phyloP scores from a whole-genome alignment of 345 rosid genomes.

The Citrus sp. region DNA sequence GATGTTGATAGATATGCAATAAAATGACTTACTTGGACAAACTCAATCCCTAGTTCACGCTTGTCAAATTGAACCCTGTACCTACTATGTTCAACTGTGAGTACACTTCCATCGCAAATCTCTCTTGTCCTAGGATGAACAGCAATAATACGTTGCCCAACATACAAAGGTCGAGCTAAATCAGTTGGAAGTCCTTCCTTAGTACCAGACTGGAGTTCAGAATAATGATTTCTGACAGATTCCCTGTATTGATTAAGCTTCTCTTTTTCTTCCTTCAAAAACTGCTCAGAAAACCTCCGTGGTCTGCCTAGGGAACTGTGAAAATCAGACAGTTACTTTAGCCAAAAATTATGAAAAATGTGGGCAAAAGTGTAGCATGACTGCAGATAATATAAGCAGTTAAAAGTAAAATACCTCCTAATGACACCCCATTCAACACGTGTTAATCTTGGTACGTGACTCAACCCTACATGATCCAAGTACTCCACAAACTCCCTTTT shows the following conservation, averaged over 20 bases:
- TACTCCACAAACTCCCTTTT: constrained; percentile 85
- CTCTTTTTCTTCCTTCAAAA: constrained; percentile 79
- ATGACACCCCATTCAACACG: constrained; percentile 95
- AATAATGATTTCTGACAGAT: constrained; percentile 71
- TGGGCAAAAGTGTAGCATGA: not conserved
- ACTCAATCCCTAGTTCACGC: constrained; percentile 67
- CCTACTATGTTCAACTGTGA: constrained; percentile 62
- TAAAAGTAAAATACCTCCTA: constrained; percentile 45
- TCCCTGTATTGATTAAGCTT: constrained; percentile 70
- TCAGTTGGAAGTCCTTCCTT: constrained; percentile 85
- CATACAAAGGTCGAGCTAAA: constrained; percentile 70
- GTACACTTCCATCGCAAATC: constrained; percentile 71
- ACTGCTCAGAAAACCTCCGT: constrained; percentile 70
- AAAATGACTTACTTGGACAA: constrained; percentile 53
- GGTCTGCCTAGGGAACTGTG: constrained; percentile 88
- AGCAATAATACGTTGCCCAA: constrained; percentile 69
- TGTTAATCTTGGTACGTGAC: constrained; percentile 77
- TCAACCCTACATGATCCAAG: constrained; percentile 81
- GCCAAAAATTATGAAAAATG: not conserved
- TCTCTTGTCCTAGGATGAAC: constrained; percentile 70
- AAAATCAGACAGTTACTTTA: constrained; percentile 10
- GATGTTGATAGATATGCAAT: constrained; percentile 2
- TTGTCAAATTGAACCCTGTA: constrained; percentile 62
- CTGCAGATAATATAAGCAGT: constrained; percentile 1
- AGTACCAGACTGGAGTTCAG: constrained; percentile 58